A percentile compares a stretch with the other conserved stretches of the same genome.
Evolutionary conservation across 768 basidiomycete species (phyloP).

Genomic region (Amanita polypyramis): DNA sequence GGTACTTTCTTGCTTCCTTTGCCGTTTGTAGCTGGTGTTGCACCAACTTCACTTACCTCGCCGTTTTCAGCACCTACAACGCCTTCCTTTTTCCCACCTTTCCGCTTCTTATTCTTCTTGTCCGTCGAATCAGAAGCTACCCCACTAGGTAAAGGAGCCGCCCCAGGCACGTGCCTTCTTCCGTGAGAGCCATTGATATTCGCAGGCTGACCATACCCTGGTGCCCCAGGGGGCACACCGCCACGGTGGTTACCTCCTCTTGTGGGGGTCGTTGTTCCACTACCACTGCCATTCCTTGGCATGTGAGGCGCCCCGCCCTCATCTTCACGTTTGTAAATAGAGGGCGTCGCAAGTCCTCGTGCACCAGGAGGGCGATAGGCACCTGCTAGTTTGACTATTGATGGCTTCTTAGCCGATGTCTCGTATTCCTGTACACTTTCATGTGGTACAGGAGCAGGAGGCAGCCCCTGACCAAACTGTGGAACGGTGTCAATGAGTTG

Average conservation of each 20-base stretch:
- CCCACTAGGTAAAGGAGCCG: constrained; percentile 37
- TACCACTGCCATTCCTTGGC: constrained; percentile 32
- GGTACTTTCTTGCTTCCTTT: constrained; percentile 21
- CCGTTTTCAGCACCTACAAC: constrained; percentile 15
- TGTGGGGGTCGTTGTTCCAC: constrained; percentile 52
- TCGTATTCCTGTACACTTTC: constrained; percentile 41
- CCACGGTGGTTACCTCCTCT: constrained; percentile 44
- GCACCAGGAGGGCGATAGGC: constrained; percentile 94
- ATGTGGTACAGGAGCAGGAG: constrained; percentile 56
- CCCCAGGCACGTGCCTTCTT: constrained; percentile 69
- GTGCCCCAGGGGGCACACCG: constrained; percentile 24
- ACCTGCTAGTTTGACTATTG: constrained; percentile 59
- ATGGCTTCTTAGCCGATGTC: constrained; percentile 39
- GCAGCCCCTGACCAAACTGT: constrained; percentile 57
- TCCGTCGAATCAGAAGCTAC: constrained; percentile 31
- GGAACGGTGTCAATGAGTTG: constrained; percentile 54
- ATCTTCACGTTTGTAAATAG: constrained; percentile 86
- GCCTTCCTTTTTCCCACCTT: constrained; percentile 38
- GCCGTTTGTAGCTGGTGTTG: constrained; percentile 18
- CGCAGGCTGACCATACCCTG: constrained; percentile 18
- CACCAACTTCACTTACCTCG: constrained; percentile 9
- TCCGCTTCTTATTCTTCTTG: constrained; percentile 45
- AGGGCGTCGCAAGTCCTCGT: constrained; percentile 78
- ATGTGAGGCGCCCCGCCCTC: constrained; percentile 57
- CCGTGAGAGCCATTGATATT: constrained; percentile 25